phyloP scores from a whole-genome alignment of 768 basidiomycete species.

The Leccinum olivaceopallidum region DNA sequence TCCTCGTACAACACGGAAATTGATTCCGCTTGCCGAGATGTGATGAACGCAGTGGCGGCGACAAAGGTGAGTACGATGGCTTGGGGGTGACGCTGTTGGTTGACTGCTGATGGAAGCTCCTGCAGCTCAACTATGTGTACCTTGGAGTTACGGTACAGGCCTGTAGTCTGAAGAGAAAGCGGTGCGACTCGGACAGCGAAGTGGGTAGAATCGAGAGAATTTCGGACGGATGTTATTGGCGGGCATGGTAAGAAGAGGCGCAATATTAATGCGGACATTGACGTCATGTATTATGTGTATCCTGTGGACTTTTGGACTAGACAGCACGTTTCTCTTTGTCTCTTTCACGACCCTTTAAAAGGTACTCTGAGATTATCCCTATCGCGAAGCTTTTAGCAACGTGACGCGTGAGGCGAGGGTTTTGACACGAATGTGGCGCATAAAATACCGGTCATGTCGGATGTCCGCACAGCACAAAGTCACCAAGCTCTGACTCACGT shows the following conservation, averaged over 20 bases:
- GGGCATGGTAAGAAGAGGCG: neutral
- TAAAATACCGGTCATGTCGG: no score
- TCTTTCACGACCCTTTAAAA: neutral
- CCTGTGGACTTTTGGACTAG: slow-evolving; percentile 2
- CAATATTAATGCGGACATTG: neutral
- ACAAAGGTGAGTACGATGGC: slow-evolving; percentile 14
- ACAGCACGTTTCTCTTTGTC: neutral
- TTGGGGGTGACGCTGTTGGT: neutral
- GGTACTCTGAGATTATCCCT: neutral
- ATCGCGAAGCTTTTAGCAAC: neutral
- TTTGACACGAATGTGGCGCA: neutral
- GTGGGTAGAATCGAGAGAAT: neutral
- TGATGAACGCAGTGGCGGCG: neutral
- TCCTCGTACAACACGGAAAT: slow-evolving; percentile 1
- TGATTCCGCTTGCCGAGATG: neutral
- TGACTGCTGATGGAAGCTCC: neutral
- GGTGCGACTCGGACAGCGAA: slow-evolving; percentile 8
- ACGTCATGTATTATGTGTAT: neutral
- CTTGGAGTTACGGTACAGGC: slow-evolving; percentile 10
- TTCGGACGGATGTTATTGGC: neutral
- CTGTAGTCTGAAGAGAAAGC: slow-evolving; percentile 20
- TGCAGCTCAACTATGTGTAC: neutral
- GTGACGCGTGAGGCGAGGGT: neutral
- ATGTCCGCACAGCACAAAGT: neutral
- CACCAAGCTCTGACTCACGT: slow-evolving; percentile 5